Evolutionary conservation across 305 asterid species (phyloP), one percentile per base, ranked within the genome.

Genomic region (Fraxinus platypoda): DNA sequence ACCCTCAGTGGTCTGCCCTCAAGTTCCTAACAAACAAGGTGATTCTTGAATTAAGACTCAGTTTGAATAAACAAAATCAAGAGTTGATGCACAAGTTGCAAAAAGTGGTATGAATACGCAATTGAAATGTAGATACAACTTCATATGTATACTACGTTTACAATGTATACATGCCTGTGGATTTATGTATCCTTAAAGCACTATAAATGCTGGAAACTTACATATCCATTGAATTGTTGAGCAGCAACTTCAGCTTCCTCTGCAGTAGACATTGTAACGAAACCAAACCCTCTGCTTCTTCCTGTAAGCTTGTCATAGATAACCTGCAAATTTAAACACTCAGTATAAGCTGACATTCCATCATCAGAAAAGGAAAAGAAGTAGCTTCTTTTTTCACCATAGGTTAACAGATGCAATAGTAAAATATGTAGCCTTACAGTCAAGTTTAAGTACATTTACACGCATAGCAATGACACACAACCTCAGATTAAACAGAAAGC

Each of bases 251-350:
- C 90, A 38, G 84, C 98, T 87, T 92, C 99, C 82, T 91, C 88
- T 1, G 52, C 75, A 11, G 95, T 73, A 34, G 97, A 89, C 98
- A 94, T 95, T 7, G 98, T 93, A 81, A 95, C 97, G 57, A 95
- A 95, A 71, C 94, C 99, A 31, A 94, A 95, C 6, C 99, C 99
- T 86, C 97, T 88, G 86, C 99, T 95, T 85, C 95, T 90, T 85
- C 97, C 99, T 5, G 97, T 80, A 0, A 38, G 35, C 83, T 92
- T 95, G 87, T 95, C 97, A 79, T 94, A 93, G 85, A 95, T 95
- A 85, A 93, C 99, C 99, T 95, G 89, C 86, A 82, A 80, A 76
- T 66, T 54, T 3, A 9, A 64, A 64, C 13, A 25, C 0, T 64
- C 28, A 64, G 73, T 19, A 23, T 8, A 62, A 62, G 71, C 31